Evolutionary conservation across 2,329 filamentous ascomycete species (phyloP), one percentile per base, ranked within the genome.

Genomic region (Lasiodiplodia theobromae): DNA sequence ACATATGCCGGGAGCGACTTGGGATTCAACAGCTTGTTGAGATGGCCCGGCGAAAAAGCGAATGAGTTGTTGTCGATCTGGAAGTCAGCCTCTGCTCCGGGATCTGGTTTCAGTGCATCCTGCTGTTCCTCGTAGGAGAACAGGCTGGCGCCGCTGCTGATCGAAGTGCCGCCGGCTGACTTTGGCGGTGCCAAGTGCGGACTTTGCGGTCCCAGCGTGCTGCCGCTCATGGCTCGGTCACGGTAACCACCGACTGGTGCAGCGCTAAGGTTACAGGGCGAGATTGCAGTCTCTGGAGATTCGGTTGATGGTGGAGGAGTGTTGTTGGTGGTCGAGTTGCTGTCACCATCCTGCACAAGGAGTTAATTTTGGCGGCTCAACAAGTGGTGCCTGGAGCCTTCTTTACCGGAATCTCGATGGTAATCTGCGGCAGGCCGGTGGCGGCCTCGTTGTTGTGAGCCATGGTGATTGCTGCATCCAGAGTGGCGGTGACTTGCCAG

Each of bases 21-120:
- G 0, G 92, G 92, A 71, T 94, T 94, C 64, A 94, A 83, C 7
- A 96, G 81, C 80, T 95, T 95, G 71, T 89, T 91, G 71, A 97
- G 84, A 75, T 96, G 90, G 16, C 94, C 94, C 12, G 90, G 90
- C 2, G 89, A 88, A 77, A 93, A 97, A 18, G 93, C 94, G 75
- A 97, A 97, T 0, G 91, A 91, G 77, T 96, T 97, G 44, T 25
- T 23, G 23, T 90, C 86, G 12, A 95, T 86, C 53, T 87, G 74
- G 73, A 96, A 97, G 71, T 95, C 92, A 21, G 82, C 84, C 77
- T 94, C 92, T 65, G 89, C 92, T 7, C 90, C 90, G 1, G 89
- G 90, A 76, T 96, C 93, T 0, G 93, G 92, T 62, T 85, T 88
- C 70, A 97, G 81, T 0, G 93, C 93, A 71, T 90, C 86, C 54